phyloP scores from a whole-genome alignment of 2,329 filamentous ascomycete genomes.

The Penicillium sumatraense region DNA sequence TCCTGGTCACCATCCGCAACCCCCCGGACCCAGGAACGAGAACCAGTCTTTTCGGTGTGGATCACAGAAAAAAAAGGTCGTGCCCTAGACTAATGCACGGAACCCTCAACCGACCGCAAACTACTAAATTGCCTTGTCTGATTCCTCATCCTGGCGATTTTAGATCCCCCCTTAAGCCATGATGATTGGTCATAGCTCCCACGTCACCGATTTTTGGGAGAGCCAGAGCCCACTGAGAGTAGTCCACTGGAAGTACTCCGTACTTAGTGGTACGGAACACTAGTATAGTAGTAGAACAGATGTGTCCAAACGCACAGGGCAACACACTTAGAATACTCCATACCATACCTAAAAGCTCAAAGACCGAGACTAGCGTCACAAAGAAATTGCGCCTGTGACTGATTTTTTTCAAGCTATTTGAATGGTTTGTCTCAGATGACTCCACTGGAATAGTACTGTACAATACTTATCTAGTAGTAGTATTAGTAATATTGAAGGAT shows the following conservation, averaged over 20 bases:
- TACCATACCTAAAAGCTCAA: not conserved
- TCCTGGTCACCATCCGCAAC: not conserved
- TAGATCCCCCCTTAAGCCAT: not conserved
- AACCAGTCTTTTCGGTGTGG: slow-evolving; percentile 4
- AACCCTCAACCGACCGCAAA: slow-evolving; percentile 19
- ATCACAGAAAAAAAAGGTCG: slow-evolving; percentile 6
- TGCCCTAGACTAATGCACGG: slow-evolving; percentile 13
- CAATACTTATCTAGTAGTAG: too few relatives aligned
- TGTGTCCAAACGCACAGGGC: slow-evolving; percentile 4
- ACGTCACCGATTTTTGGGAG: not conserved
- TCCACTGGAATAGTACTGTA: not conserved
- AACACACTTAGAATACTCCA: not conserved
- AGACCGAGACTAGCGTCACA: not conserved
- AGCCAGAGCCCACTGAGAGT: too few relatives aligned
- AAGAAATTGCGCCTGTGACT: not conserved
- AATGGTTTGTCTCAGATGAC: not conserved
- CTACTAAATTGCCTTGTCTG: slow-evolving; percentile 1
- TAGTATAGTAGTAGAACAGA: too few relatives aligned
- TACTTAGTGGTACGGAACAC: too few relatives aligned
- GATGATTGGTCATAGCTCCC: not conserved
- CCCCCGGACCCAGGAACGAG: slow-evolving; percentile 2
- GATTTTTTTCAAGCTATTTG: not conserved
- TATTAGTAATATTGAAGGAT: too few relatives aligned
- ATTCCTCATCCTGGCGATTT: not conserved
- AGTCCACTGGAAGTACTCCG: too few relatives aligned